Base-by-base conservation (phyloP, 2,329 filamentous ascomycete species). In the Paracoccidioides lutzii region DNA sequence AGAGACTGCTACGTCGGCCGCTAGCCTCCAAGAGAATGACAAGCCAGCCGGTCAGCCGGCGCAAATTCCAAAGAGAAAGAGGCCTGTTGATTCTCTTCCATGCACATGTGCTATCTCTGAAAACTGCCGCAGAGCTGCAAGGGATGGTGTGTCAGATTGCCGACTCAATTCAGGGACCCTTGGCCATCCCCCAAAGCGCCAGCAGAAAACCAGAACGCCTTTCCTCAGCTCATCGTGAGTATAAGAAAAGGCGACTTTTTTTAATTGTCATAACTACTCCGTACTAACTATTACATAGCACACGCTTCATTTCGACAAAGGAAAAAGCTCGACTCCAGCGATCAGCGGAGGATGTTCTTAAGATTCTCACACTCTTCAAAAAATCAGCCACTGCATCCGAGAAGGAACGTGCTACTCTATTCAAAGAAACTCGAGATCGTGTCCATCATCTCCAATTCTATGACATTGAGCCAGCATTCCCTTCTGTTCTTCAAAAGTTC, bases 41-140 rank as follows among this genome's bases (percentile, higher is more conserved):
- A 22, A 8, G 33, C 15, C 33, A 15, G 3, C 33, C n/a, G 32
- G 33, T 22, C 33, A 28, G n/a, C 33, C 14, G 15, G 14, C 0
- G 22, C 14, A 9, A 37, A 9, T 5, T 49, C 2, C 33, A 35
- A 49, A 49, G 15, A 49, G 46, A 38, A 49, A 49, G 33, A 35
- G 46, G 37, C 33, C 33, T 9, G 28, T 28, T 8, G 41, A 44
- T 22, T 7, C 40, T 32, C 15, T 37, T 9, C 28, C 28, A 10
- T 61, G 58, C 40, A 61, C 55, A 1, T 61, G 59, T 30, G 49
- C 56, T 9, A 57, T 61, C 22, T 58, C 56, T 3, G 45, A 32
- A 4, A 35, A 57, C 6, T 61, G 59, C 51, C 10, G 32, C 14
- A 52, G 44, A 37, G 57, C 58, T 4, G 55, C 55, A 4, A 37